Percentiles rank a stretch among this genome's conserved stretches.
phyloP scores from a whole-genome alignment of 2,329 filamentous ascomycete genomes.

The Aspergillus transmontanensis region DNA sequence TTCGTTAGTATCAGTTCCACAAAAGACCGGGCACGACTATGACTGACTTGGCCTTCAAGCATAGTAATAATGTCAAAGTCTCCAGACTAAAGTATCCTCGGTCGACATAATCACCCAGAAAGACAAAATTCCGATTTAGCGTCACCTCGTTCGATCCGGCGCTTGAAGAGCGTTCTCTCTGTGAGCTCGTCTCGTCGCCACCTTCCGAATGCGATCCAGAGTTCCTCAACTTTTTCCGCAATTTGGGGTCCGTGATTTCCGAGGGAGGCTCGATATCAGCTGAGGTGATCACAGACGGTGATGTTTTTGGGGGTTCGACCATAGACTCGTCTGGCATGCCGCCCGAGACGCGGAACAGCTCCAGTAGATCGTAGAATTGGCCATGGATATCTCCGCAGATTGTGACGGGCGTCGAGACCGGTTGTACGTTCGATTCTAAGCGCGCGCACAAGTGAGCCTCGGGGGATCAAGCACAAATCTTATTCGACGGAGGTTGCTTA shows the following conservation, averaged over 20 bases:
- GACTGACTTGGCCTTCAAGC: slow-evolving; percentile 65
- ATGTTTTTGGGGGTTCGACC: slow-evolving; percentile 67
- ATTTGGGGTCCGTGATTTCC: slow-evolving; percentile 82
- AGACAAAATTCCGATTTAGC: slow-evolving; percentile 70
- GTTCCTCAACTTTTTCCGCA: slow-evolving; percentile 79
- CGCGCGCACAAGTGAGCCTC: slow-evolving; percentile 17
- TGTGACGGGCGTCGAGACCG: slow-evolving; percentile 93
- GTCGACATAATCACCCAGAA: slow-evolving; percentile 74
- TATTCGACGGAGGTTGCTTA: slow-evolving; percentile 40
- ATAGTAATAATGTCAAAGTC: slow-evolving; percentile 72
- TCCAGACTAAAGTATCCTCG: slow-evolving; percentile 74
- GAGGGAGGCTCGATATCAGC: slow-evolving; percentile 90
- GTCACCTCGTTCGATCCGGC: slow-evolving; percentile 35
- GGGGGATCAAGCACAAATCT: too few species aligned
- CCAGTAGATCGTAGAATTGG: slow-evolving; percentile 96
- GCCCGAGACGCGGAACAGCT: slow-evolving; percentile 93
- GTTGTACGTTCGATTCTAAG: slow-evolving; percentile 95
- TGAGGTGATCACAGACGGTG: slow-evolving; percentile 77
- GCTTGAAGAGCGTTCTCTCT: slow-evolving; percentile 32
- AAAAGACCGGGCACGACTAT: background rate
- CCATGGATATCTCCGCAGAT: slow-evolving; percentile 98
- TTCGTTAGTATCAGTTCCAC: background rate
- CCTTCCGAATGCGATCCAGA: slow-evolving; percentile 29
- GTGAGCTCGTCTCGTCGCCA: slow-evolving; percentile 29
- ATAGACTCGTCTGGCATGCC: slow-evolving; percentile 89